Evolutionary conservation across 257 asterid species (phyloP), one percentile per base, ranked within the genome.

Genomic region (Forsythia viridissima): DNA sequence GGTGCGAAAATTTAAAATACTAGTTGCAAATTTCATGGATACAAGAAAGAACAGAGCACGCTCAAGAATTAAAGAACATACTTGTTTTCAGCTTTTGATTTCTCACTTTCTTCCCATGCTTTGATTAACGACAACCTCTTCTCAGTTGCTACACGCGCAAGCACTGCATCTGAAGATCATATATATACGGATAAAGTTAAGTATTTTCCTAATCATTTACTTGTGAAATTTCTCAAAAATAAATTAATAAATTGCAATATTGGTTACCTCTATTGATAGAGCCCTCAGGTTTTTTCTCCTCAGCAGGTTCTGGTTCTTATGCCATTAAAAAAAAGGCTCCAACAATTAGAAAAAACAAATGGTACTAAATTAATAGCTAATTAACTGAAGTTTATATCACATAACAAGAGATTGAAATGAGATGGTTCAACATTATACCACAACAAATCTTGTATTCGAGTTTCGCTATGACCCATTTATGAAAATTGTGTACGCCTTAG

Each of bases 21-120:
- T 55, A 5, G 3, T 55, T 6, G 21, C 30, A 20, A 37, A 44
- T 24, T 7, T 20, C 71, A 55, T 6, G 34, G 67, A 71, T 55
- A 48, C 16, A 42, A 77, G 43, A 68, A 61, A 61, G 69, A 61
- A 20, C 69, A 21, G 38, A 21, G 38, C 6, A 30, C 4, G 21
- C 4, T n/a, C 0, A 0, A 20, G 36, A 57, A 63, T 34, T 2
- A 10, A 37, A 18, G 18, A 9, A 11, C 81, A 80, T 85, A 88
- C 94, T 90, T 90, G 92, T 90, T 90, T 83, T 90, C 91, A 40
- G 92, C 89, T 88, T 86, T 90, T 15, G 89, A 88, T 71, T 88
- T 90, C 85, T 90, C 94, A 70, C 89, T 90, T 86, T 90, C 94
- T 80, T 90, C 92, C 94, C 94, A 90, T 78, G 94, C 94, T 82